Evolutionary conservation across 208 protist species (phyloP).

Genomic region (Trichomonas tenax): DNA sequence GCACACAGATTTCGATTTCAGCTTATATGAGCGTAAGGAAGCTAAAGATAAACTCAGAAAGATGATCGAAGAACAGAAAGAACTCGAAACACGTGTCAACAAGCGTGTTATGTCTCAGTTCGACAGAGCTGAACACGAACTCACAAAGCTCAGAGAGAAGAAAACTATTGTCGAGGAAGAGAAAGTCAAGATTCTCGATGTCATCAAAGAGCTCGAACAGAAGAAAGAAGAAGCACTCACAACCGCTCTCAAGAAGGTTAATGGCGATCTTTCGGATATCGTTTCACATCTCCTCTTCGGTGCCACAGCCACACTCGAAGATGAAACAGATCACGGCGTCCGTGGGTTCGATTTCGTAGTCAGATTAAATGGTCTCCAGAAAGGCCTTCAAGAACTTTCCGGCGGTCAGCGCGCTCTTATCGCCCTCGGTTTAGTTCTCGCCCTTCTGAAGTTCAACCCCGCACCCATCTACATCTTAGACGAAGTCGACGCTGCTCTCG

Average conservation of each 20-base stretch:
- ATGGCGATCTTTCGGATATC: slow-evolving; percentile 53
- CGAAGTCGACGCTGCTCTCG: slow-evolving; percentile 98
- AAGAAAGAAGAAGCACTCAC: slow-evolving; percentile 90
- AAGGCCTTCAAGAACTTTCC: slow-evolving; percentile 86
- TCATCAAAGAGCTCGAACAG: slow-evolving; percentile 82
- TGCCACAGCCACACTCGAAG: slow-evolving; percentile 59
- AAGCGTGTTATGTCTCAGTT: slow-evolving; percentile 63
- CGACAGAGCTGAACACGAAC: slow-evolving; percentile 79
- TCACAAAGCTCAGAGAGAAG: slow-evolving; percentile 80
- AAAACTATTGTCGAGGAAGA: slow-evolving; percentile 72
- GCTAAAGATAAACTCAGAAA: slow-evolving; percentile 27
- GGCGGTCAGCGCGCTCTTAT: slow-evolving; percentile 97
- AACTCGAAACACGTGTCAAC: slow-evolving; percentile 25
- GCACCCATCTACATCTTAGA: slow-evolving; percentile 91
- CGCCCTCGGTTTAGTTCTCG: slow-evolving; percentile 93
- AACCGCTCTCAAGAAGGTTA: slow-evolving; percentile 76
- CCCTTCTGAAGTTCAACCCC: slow-evolving; percentile 90
- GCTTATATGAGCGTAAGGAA: slow-evolving; percentile 27
- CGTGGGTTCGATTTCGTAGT: slow-evolving; percentile 26
- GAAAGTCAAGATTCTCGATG: slow-evolving; percentile 62
- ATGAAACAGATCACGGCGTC: slow-evolving; percentile 27
- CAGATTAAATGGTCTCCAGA: slow-evolving; percentile 67
- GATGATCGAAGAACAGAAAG: slow-evolving; percentile 35
- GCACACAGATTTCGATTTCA: slow-evolving; percentile 48
- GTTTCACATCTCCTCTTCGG: slow-evolving; percentile 88